Base-by-base conservation (phyloP, 2,329 filamentous ascomycete species). In the Orbilia quercus region DNA sequence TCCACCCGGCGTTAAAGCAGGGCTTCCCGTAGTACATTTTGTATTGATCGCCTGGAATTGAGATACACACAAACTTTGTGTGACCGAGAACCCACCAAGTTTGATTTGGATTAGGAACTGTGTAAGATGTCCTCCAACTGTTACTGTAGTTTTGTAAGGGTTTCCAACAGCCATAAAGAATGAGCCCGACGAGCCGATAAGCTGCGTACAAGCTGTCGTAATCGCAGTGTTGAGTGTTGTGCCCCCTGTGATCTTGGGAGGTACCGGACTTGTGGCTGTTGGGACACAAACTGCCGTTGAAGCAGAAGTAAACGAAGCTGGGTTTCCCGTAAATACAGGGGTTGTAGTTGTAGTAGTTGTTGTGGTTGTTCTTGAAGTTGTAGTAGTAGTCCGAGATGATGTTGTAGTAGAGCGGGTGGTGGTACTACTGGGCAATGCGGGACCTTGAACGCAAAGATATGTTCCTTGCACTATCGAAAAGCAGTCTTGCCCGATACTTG, bases 81-180 rank as follows among this genome's bases (percentile, higher is more conserved):
- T 38, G 11, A 60, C 57, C n/a, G 42, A 23, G 31, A 60, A 60
- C 0, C 57, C 57, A 14, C 57, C 57, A 16, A 60, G 31, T 12
- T 25, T 50, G 42, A 60, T 60, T 38, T 60, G 42, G 22, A 60
- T 48, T 2, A 60, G 20, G 12, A 60, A 60, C 18, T 36, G 25
- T 11, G 57, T 60, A 12, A 28, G 25, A 7, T 25, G 18, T 14
- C 57, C 57, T 6, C 57, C 34, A 18, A 60, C 57, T 1, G 14
- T 14, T 18, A 60, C 42, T 4, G 20, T 50, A 25, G 45, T 40
- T 12, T 48, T 60, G 12, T 60, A 60, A 1, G 57, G 44, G 40
- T 48, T 38, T 6, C 57, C 57, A 7, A 60, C 18, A 1, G 48
- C 57, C 45, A 60, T 48, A 7, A 7, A 60, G 11, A 16, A 22